Evolutionary conservation across 805 yeast genomes (phyloP).

Genomic region (Ascoidea tarda): DNA sequence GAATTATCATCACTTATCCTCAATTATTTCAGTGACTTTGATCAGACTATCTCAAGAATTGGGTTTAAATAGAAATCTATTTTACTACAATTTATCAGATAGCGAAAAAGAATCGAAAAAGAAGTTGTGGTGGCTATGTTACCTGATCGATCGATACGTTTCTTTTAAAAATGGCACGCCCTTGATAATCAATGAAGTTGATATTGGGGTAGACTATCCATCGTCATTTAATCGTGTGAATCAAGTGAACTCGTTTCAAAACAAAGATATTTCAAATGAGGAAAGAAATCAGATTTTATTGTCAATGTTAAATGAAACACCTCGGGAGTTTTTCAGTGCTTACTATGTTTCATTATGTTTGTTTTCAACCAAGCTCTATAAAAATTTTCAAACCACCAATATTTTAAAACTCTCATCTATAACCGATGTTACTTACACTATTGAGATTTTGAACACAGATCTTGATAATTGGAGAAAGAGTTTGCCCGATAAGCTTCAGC

Average conservation of each 20-base stretch:
- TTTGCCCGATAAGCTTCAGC: neutral
- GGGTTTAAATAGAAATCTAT: neutral
- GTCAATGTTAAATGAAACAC: neutral
- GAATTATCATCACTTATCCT: neutral
- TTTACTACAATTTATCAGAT: neutral
- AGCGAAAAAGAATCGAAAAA: neutral
- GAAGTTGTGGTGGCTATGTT: neutral
- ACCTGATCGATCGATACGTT: neutral
- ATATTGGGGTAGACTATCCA: neutral
- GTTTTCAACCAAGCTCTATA: neutral
- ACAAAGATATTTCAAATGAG: neutral
- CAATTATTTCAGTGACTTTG: neutral
- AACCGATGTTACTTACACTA: neutral
- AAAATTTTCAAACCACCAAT: neutral
- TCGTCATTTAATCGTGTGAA: too few relatives aligned
- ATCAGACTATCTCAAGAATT: neutral
- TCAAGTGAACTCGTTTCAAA: neutral
- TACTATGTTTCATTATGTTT: neutral
- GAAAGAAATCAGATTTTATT: too few relatives aligned
- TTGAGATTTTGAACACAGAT: neutral
- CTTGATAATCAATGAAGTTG: neutral
- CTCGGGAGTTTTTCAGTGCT: neutral
- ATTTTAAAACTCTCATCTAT: neutral
- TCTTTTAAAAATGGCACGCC: neutral
- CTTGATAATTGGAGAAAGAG: neutral